Evolutionary conservation across 2,329 filamentous ascomycete genomes (phyloP).

Genomic region (Plenodomus biglobosus): DNA sequence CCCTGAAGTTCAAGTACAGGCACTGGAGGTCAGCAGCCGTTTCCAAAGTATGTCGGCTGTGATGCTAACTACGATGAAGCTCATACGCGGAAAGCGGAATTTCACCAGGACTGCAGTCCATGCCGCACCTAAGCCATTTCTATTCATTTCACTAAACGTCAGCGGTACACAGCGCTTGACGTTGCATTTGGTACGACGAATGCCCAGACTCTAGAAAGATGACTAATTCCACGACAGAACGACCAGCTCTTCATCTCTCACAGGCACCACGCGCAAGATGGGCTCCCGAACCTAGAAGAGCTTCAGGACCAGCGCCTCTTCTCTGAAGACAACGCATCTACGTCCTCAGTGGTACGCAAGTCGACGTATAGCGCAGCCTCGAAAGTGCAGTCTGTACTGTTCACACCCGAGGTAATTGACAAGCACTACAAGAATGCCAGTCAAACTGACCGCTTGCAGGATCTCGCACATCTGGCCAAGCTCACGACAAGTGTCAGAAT

Average conservation of each 20-base stretch:
- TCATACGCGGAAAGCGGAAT: constrained; percentile 77
- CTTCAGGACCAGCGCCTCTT: constrained; percentile 19
- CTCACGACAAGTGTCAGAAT: constrained; percentile 62
- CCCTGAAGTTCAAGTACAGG: constrained; percentile 81
- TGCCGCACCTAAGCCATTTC: constrained; percentile 72
- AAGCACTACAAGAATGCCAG: constrained; percentile 5
- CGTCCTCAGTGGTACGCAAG: constrained; percentile 43
- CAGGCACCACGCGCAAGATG: constrained; percentile 72
- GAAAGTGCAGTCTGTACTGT: constrained; percentile 28
- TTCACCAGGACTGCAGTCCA: constrained; percentile 75
- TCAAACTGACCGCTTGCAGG: constrained; percentile 23
- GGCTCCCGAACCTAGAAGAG: constrained; percentile 74
- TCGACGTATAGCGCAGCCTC: not conserved
- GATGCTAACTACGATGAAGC: constrained; percentile 50
- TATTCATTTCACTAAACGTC: constrained; percentile 74
- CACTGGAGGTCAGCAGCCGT: constrained; percentile 54
- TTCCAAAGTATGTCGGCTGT: not conserved
- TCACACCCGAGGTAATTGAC: constrained; percentile 49
- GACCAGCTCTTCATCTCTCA: constrained; percentile 89
- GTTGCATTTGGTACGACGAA: constrained; percentile 45
- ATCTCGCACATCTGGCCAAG: constrained; percentile 62
- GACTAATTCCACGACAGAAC: constrained; percentile 63
- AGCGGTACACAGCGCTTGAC: constrained; percentile 43
- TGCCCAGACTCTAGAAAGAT: constrained; percentile 21
- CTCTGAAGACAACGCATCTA: constrained; percentile 35